Conservation (phyloP, 176 grass and related monocot species). For the Urochloa ruziziensis region DNA sequence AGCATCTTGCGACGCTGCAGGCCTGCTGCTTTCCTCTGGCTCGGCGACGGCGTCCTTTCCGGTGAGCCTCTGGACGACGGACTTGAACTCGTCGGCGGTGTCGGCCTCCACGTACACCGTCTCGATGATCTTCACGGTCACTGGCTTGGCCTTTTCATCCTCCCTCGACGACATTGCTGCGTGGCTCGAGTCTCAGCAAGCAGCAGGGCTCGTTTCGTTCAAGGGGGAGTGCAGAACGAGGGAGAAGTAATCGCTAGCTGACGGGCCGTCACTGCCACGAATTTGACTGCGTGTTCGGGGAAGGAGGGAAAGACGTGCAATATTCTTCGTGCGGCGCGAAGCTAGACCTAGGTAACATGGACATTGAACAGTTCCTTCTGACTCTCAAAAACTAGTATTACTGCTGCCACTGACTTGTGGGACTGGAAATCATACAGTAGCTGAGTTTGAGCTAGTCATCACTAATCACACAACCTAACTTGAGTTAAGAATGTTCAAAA, state of each 20-base stretch:
- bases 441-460: neutral
- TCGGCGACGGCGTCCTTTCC: slow-evolving; percentile 30
- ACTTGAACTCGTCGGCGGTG: slow-evolving; percentile 58
- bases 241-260: neutral
- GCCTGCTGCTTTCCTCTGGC: neutral
- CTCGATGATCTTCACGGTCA: slow-evolving; percentile 72
- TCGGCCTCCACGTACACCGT: slow-evolving; percentile 64
- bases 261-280: slow-evolving; percentile 21
- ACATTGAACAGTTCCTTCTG: slow-evolving; percentile 25
- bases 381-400: neutral
- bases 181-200: neutral
- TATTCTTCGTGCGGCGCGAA: slow-evolving; percentile 14
- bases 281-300: slow-evolving; percentile 5
- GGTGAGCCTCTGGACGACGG: slow-evolving; percentile 66
- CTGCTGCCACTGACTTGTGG: neutral
- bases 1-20: neutral
- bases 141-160: neutral
- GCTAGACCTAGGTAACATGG: neutral
- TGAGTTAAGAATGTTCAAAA: too few species aligned
- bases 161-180: slow-evolving; percentile 53
- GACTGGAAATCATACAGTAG: neutral
- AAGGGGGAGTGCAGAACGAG: neutral
- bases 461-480: too few species aligned
- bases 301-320: neutral
- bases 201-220: neutral